These are phyloP conservation scores for Fraxinus nigra DNA, from an alignment of 305 asterid species.

Conservation along the genomic window DNA sequence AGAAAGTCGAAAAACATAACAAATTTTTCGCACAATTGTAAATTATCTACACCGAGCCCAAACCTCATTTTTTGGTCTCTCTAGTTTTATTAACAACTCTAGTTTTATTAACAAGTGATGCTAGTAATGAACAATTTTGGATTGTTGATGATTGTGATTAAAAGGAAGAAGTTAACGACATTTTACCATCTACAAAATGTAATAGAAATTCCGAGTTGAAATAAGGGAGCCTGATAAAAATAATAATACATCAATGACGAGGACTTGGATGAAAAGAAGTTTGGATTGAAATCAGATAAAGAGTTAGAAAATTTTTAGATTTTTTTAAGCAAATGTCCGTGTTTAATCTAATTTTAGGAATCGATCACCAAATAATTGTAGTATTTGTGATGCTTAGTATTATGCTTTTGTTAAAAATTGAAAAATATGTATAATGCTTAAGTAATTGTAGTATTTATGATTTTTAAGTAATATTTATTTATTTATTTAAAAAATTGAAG, in stretches of 20 bases:
- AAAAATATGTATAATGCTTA: neutral
- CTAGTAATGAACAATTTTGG: neutral
- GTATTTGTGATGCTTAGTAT: neutral
- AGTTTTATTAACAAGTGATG: neutral
- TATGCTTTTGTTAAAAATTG: neutral
- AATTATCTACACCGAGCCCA: neutral
- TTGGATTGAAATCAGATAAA: neutral
- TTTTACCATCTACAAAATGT: neutral
- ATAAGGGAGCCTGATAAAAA: neutral
- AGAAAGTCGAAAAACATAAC: neutral
- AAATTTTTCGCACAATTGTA: too few species aligned
- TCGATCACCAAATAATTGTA: neutral
- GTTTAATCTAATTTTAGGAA: too few species aligned
- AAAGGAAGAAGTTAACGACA: too few species aligned
- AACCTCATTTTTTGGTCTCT: neutral
- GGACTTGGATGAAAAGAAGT: neutral
- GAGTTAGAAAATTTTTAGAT: too few species aligned
- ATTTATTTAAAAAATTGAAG: neutral
- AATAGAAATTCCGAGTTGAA: neutral
- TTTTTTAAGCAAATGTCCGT: too few species aligned
- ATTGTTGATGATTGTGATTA: neutral
- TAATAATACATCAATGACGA: neutral
- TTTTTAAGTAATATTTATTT: too few species aligned
- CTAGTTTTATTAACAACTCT: neutral
- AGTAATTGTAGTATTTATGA: neutral